These are phyloP conservation scores for Kondoa malvinella DNA, from an alignment of 768 basidiomycete species.

Conservation along the genomic window DNA sequence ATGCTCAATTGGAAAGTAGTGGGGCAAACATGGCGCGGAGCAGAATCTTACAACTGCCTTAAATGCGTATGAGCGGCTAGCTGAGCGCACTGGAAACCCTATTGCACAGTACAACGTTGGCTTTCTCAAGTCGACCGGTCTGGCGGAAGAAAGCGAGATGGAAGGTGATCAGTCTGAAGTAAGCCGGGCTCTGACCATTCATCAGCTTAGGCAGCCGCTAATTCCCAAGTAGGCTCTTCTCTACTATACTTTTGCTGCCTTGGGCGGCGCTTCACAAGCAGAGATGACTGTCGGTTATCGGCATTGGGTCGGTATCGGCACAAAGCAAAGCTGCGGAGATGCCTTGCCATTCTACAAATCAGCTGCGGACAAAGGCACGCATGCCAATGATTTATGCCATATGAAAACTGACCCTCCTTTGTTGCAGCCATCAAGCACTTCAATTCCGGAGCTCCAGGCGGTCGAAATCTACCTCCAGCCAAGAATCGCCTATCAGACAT, in stretches of 20 bases:
- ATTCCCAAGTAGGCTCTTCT: constrained; percentile 48
- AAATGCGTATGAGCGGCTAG: constrained; percentile 48
- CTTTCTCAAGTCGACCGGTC: constrained; percentile 65
- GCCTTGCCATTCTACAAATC: constrained; percentile 78
- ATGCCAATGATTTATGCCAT: not conserved
- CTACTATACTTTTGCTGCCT: constrained; percentile 84
- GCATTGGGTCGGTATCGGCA: constrained; percentile 89
- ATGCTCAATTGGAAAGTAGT: constrained; percentile 16
- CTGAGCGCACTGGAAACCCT: constrained; percentile 57
- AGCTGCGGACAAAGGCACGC: constrained; percentile 63
- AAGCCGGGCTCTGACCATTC: constrained; percentile 12
- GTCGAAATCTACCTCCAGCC: constrained; percentile 63
- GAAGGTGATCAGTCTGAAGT: constrained; percentile 35
- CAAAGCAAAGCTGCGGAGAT: constrained; percentile 63
- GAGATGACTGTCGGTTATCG: constrained; percentile 88
- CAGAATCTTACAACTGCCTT: constrained; percentile 49
- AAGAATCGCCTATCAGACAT: constrained; percentile 73
- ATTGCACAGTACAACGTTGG: constrained; percentile 69
- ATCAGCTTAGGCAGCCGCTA: not conserved
- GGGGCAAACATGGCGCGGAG: constrained; percentile 36
- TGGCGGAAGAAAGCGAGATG: constrained; percentile 45
- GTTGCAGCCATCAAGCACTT: constrained; percentile 56
- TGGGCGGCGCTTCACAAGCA: constrained; percentile 67
- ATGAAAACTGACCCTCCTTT: constrained; percentile 14
- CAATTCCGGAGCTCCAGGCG: constrained; percentile 74